Percentiles rank a stretch among this genome's conserved stretches.
Evolutionary conservation across 257 asterid species (phyloP).

Genomic region (Solanum chilense): DNA sequence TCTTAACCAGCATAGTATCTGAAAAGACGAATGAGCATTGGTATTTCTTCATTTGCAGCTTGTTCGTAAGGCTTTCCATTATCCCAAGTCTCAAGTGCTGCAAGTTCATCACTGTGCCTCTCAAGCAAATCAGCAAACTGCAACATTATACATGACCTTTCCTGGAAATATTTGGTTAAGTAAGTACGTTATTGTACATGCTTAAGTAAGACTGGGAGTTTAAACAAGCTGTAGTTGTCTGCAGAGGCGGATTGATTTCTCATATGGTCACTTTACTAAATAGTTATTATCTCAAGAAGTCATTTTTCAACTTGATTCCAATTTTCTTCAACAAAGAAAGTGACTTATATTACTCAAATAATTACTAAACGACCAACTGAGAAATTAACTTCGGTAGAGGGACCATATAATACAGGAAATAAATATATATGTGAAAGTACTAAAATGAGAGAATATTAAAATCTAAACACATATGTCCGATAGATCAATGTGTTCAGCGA

Average conservation of each 20-base stretch:
- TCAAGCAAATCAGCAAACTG: constrained; percentile 58
- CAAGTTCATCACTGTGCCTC: constrained; percentile 41
- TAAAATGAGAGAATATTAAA: background rate
- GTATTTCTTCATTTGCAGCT: constrained; percentile 43
- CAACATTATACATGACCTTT: constrained; percentile 43
- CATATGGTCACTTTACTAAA: background rate
- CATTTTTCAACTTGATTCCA: background rate
- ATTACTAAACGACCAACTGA: background rate
- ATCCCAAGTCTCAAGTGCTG: constrained; percentile 73
- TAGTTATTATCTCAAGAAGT: background rate
- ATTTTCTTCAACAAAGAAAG: background rate
- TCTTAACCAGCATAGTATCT: constrained; percentile 59
- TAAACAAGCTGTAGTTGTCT: background rate
- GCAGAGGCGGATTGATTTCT: background rate
- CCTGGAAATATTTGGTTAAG: constrained; percentile 4
- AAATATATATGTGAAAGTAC: background rate
- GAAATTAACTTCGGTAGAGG: background rate
- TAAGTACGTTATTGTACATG: too few relatives aligned
- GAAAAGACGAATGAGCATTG: constrained; percentile 37
- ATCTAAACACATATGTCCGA: background rate
- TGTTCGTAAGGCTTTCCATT: constrained; percentile 60
- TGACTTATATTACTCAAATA: background rate
- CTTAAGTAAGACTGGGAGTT: background rate
- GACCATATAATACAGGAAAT: too few relatives aligned
- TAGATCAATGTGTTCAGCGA: background rate